Conservation (phyloP, 345 rosid genomes). For the Moringa oleifera region DNA sequence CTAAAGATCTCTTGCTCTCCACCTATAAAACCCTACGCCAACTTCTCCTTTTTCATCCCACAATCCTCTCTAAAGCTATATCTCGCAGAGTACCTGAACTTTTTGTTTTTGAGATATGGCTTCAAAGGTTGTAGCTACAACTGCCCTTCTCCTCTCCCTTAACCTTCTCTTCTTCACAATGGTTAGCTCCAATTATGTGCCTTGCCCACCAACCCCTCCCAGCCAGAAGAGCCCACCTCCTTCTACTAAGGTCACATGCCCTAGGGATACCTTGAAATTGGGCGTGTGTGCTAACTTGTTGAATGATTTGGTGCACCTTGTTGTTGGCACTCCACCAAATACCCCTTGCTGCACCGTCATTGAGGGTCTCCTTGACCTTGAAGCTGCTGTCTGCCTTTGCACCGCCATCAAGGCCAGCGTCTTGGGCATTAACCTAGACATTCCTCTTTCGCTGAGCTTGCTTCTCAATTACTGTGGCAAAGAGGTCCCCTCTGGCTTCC, state of each 20-base stretch:
- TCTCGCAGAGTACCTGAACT: no score
- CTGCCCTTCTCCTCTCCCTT: conserved; percentile 45
- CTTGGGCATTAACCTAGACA: conserved; percentile 49
- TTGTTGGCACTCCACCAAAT: conserved; percentile 48
- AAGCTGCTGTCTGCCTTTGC: conserved; percentile 82
- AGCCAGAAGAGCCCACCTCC: conserved; percentile 22
- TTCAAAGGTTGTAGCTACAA: conserved; percentile 34
- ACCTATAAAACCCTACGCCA: conserved; percentile 18
- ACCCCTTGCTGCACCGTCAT: conserved; percentile 59
- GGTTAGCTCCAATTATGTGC: conserved; percentile 44
- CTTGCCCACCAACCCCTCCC: conserved; percentile 38
- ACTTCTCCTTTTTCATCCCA: background rate
- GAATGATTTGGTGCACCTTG: conserved; percentile 36
- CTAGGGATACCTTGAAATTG: conserved; percentile 63
- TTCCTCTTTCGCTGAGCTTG: conserved; percentile 56
- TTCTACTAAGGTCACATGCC: conserved; percentile 39
- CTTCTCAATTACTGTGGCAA: conserved; percentile 64
- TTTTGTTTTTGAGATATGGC: conserved; percentile 20
- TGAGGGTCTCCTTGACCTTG: conserved; percentile 47
- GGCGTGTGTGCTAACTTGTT: conserved; percentile 53
- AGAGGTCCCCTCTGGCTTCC: conserved; percentile 57
- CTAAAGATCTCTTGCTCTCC: no score
- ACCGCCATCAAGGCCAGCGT: conserved; percentile 66
- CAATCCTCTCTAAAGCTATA: background rate
- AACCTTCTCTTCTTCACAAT: conserved; percentile 58